phyloP scores from a whole-genome alignment of 306 rosid genomes.

The Herpetospermum pedunculosum region DNA sequence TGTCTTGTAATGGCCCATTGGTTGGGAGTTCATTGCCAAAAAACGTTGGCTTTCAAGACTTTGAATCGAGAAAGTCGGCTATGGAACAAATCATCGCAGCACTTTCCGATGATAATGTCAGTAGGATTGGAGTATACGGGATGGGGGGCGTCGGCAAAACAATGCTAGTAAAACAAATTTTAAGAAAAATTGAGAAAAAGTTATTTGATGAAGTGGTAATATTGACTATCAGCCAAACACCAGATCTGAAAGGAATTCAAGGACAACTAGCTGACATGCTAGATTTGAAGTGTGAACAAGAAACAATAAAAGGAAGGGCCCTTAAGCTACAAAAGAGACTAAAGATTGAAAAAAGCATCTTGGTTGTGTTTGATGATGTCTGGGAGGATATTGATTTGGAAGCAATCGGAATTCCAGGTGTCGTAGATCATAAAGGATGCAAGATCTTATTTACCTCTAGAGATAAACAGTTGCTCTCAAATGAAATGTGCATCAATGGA shows the following conservation, averaged over 20 bases:
- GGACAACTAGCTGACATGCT: not conserved
- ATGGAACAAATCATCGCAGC: no score
- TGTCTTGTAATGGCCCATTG: no score
- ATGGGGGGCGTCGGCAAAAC: constrained; percentile 18
- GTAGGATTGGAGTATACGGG: constrained; percentile 7
- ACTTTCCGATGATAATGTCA: not conserved
- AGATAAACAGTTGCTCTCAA: not conserved
- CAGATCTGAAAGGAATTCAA: not conserved
- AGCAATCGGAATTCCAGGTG: constrained; percentile 14
- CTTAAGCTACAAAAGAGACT: not conserved
- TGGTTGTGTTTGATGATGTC: constrained; percentile 29
- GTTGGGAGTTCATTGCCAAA: no score
- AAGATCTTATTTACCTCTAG: constrained; percentile 28
- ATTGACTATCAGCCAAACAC: not conserved
- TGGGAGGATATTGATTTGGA: constrained; percentile 22
- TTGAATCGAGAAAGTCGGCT: no score
- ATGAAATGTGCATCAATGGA: constrained; percentile 3
- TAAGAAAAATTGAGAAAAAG: not conserved
- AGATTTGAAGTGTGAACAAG: not conserved
- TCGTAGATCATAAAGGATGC: constrained; percentile 3
- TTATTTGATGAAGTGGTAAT: not conserved
- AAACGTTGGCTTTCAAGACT: no score
- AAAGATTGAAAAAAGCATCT: not conserved
- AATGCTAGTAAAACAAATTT: constrained; percentile 6
- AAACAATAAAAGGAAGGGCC: not conserved